phyloP scores from a whole-genome alignment of 2,329 filamentous ascomycete species.

The Dothideomycetes sp. region DNA sequence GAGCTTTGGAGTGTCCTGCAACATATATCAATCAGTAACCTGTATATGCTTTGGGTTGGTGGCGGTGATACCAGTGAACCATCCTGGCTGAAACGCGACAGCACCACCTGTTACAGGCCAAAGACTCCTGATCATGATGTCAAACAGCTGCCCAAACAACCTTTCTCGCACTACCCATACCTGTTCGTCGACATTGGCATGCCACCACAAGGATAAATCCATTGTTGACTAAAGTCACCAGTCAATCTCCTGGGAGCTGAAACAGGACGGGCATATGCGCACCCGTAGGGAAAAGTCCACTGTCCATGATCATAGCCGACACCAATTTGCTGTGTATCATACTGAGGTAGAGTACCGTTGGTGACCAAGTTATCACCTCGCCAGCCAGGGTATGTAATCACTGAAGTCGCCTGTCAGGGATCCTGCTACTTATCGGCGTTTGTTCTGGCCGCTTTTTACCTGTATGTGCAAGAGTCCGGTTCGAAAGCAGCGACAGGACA shows the following conservation, averaged over 20 bases:
- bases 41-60: neutral
- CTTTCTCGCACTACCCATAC: neutral
- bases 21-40: neutral
- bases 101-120: slow-evolving; percentile 88
- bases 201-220: slow-evolving; percentile 88
- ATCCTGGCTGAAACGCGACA: slow-evolving; percentile 83
- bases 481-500: neutral
- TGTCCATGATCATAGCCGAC: slow-evolving; percentile 34
- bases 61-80: slow-evolving; percentile 63
- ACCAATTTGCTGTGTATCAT: slow-evolving; percentile 32
- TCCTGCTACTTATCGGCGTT: no score
- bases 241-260: neutral
- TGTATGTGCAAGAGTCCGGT: neutral
- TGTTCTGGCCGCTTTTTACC: no score
- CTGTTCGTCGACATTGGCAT: slow-evolving; percentile 62
- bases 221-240: slow-evolving; percentile 65
- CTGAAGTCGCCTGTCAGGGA: no score
- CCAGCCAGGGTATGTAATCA: slow-evolving; percentile 79
- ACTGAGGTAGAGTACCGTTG: slow-evolving; percentile 44
- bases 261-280: neutral
- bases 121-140: slow-evolving; percentile 47
- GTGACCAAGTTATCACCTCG: slow-evolving; percentile 72
- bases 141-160: neutral
- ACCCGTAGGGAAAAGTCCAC: slow-evolving; percentile 43
- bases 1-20: slow-evolving; percentile 58